These are phyloP conservation scores for Puccinia hordei DNA, from an alignment of 1,284 basidiomycete species.

Conservation along the genomic window DNA sequence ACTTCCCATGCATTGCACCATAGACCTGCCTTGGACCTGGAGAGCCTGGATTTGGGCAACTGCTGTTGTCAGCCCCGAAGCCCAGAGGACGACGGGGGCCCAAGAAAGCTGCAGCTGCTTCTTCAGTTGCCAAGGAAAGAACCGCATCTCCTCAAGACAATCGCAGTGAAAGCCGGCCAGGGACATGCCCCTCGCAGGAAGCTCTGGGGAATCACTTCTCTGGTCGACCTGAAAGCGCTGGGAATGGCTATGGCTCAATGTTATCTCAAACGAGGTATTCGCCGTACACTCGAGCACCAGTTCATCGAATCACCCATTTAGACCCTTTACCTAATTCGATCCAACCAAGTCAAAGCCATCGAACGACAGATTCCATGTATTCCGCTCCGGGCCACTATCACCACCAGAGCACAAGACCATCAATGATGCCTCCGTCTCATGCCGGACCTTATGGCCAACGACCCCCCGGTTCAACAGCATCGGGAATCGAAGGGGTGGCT, in stretches of 20 bases:
- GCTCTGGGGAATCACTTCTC: conserved; percentile 10
- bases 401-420: background rate
- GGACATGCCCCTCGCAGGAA: conserved; percentile 6
- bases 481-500: background rate
- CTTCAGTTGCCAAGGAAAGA: background rate
- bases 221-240: conserved; percentile 1
- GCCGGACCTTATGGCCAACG: background rate
- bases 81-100: conserved; percentile 34
- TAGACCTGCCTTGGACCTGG: conserved; percentile 52
- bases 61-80: conserved; percentile 52
- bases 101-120: conserved; percentile 39
- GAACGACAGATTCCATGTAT: background rate
- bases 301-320: conserved; percentile 47
- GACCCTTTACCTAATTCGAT: conserved; percentile 41
- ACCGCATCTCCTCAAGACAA: conserved; percentile 5
- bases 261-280: conserved; percentile 44
- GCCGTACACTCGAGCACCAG: conserved; percentile 39
- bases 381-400: background rate
- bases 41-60: conserved; percentile 52
- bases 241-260: conserved; percentile 3
- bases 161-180: background rate
- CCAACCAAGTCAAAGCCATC: conserved; percentile 28
- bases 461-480: background rate
- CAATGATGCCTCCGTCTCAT: conserved; percentile 4
- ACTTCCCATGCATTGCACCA: background rate